Evolutionary conservation across 306 rosid genomes (phyloP).

Genomic region (Fragaria nilgerrensis): DNA sequence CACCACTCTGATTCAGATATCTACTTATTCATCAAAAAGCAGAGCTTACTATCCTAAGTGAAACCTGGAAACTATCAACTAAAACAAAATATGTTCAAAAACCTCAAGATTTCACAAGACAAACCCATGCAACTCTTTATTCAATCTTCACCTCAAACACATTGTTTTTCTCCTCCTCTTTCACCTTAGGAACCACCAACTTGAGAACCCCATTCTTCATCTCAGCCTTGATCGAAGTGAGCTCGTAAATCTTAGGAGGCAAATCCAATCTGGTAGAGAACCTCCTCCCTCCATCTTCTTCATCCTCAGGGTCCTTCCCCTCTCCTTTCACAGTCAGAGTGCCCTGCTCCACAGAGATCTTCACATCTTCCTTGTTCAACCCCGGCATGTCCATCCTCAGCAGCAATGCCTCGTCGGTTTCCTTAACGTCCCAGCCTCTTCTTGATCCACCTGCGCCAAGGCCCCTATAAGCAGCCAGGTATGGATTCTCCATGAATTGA

Average conservation of each 20-base stretch:
- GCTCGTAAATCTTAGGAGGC: constrained; percentile 48
- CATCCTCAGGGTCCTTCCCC: constrained; percentile 35
- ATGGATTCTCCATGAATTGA: constrained; percentile 63
- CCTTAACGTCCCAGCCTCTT: constrained; percentile 72
- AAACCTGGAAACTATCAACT: background rate
- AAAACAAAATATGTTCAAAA: background rate
- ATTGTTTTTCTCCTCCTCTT: constrained; percentile 54
- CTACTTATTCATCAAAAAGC: background rate
- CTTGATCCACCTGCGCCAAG: constrained; percentile 41
- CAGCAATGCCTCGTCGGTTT: constrained; percentile 44
- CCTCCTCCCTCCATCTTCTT: constrained; percentile 36
- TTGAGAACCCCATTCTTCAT: constrained; percentile 82
- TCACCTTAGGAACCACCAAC: constrained; percentile 52
- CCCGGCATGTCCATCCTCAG: constrained; percentile 83
- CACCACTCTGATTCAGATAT: background rate
- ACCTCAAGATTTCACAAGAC: background rate
- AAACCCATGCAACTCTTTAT: background rate
- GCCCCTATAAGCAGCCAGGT: constrained; percentile 43
- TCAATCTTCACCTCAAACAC: constrained; percentile 43
- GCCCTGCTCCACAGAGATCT: constrained; percentile 63
- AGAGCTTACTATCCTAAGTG: background rate
- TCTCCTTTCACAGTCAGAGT: constrained; percentile 61
- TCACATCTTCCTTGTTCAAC: constrained; percentile 58
- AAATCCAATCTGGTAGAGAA: constrained; percentile 58
- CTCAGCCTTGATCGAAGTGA: constrained; percentile 65